Evolutionary conservation across 129 eudicot species (phyloP), one percentile per base, ranked within the genome.

Genomic region (Artemisia annua): DNA sequence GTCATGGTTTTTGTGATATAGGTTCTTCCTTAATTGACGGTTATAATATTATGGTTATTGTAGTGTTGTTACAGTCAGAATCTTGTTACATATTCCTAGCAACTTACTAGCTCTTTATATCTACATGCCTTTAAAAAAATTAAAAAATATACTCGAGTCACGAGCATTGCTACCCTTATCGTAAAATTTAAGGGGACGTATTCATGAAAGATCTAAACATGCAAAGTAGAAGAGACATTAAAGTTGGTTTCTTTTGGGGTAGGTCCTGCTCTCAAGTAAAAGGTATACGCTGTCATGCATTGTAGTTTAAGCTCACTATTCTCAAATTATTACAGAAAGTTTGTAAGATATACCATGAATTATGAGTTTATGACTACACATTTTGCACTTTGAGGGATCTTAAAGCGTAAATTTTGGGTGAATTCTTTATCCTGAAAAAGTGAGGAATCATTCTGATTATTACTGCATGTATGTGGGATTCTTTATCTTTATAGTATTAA

Each of bases 281-380:
- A 81, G 64, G 55, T 80, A 56, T 69, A 66, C 60, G 81, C 75
- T 84, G 85, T 84, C 80, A 77, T 77, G 88, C 85, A 77, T 65
- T 69, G 57, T 54, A 60, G 72, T 67, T 48, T 43, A 20, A 62
- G 19, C 44, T 70, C 59, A 70, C 57, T 62, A 43, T 60, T 22
- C 64, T 69, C 58, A 78, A 70, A 17, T 59, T 51, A 14, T 52
- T 62, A 78, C 72, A 70, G 58, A 78, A 70, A 62, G 57, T 50
- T 62, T 39, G 51, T 2, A 61, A 70, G 48, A 78, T 63, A 70
- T 62, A 70, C 71, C 75, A 62, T 68, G 43, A 69, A 19, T 69
- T 30, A 24, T 77, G 49, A 70, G 71, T 35, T 69, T 49, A 24
- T 77, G 49, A 70, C 76, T 35, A 49, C 65, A 51, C 54, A 39